Percentiles rank a stretch among this genome's conserved stretches.
phyloP scores from a whole-genome alignment of 2,329 filamentous ascomycete species.

The Fusarium sterilihyphosum region DNA sequence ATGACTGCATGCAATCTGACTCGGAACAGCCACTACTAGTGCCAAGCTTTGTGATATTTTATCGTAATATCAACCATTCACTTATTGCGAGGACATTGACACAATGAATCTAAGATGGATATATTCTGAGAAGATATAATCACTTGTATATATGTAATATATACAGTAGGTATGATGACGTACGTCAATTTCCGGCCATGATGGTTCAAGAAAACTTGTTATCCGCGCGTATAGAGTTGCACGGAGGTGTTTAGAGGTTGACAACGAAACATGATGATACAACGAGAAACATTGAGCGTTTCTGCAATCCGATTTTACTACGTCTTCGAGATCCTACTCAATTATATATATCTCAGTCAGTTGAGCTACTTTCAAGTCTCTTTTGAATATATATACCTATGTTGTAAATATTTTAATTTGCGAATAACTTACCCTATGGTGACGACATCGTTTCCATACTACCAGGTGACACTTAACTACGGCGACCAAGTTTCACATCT shows the following conservation, averaged over 20 bases:
- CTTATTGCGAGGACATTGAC: not conserved
- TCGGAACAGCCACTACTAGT: not conserved
- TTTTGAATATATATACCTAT: too few species aligned
- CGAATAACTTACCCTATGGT: slow-evolving; percentile 17
- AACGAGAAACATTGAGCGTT: not conserved
- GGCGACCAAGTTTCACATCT: slow-evolving; percentile 17
- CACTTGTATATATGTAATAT: not conserved
- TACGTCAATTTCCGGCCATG: not conserved
- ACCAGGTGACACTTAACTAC: not conserved
- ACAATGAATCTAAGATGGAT: not conserved
- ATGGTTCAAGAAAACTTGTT: too few species aligned
- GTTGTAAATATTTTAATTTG: not conserved
- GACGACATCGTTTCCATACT: slow-evolving; percentile 20
- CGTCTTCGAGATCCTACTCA: too few species aligned
- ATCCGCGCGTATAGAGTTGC: not conserved
- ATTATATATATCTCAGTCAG: not conserved
- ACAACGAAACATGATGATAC: not conserved
- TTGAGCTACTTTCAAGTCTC: not conserved
- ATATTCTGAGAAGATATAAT: not conserved
- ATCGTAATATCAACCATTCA: not conserved
- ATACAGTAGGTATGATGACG: not conserved
- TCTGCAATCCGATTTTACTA: not conserved
- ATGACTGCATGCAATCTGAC: not conserved
- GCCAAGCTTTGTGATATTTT: not conserved
- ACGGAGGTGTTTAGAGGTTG: not conserved